Percentiles rank a stretch among this genome's conserved stretches.
These are phyloP conservation scores for Phtheirospermum japonicum DNA, from an alignment of 257 asterid species.

Conservation along the genomic window DNA sequence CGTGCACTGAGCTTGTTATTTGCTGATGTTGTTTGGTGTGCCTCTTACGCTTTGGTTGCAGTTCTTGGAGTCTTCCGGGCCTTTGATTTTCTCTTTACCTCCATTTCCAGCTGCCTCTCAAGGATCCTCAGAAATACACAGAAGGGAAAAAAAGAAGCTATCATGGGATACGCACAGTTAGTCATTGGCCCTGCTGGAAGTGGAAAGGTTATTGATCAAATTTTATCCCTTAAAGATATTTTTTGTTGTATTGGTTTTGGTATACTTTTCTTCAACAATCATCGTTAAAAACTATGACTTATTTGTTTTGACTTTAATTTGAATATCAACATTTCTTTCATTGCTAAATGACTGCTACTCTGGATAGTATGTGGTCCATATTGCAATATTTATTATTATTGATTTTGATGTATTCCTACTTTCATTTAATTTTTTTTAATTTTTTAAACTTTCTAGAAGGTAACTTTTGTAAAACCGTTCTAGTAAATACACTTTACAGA, in stretches of 20 bases:
- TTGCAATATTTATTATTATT: no score
- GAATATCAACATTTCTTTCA: neutral
- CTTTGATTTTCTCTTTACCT: conserved; percentile 33
- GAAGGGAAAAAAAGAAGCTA: conserved; percentile 30
- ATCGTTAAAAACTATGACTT: neutral
- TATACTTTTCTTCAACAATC: neutral
- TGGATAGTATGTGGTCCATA: no score
- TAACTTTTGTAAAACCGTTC: no score
- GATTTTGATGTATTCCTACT: no score
- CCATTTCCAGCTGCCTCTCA: conserved; percentile 33
- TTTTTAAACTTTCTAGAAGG: no score
- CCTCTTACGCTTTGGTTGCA: conserved; percentile 70
- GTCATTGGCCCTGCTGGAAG: conserved; percentile 99
- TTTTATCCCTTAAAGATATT: no score
- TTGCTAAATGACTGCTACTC: no score
- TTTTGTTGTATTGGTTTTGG: conserved; percentile 1
- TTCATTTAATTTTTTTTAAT: no score
- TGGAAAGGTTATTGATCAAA: conserved; percentile 77
- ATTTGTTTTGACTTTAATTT: no score
- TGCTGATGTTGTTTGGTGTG: conserved; percentile 77
- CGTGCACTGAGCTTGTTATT: conserved; percentile 55
- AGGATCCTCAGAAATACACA: conserved; percentile 16
- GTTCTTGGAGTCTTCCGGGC: conserved; percentile 57
- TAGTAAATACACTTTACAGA: no score
- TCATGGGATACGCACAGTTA: conserved; percentile 91